Evolutionary conservation across 2,329 filamentous ascomycete genomes (phyloP), one percentile per base, ranked within the genome.

Genomic region (Xylaria sp.): DNA sequence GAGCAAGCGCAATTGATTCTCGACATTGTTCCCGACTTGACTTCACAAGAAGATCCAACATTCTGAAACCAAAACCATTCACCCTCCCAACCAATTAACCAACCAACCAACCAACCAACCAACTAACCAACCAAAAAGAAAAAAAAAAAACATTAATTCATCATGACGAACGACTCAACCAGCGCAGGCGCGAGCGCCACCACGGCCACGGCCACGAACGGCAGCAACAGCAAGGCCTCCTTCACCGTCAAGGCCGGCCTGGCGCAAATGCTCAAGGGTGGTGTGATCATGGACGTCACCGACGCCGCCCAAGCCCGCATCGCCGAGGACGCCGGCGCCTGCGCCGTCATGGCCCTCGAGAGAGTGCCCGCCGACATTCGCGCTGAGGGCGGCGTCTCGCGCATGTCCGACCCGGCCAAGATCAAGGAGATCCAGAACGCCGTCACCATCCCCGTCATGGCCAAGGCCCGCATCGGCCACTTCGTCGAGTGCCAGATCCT

Each of bases 241-340:
- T 97, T 97, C 82, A 90, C 90, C 74, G 91, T 97, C 87, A 99
- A 99, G 88, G 92, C 93, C 63, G 96, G 95, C 68, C 86, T 99
- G 73, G 96, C 96, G 28, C 92, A 97, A 82, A 99, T 99, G 96
- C 86, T 98, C 83, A 97, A 98, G 87, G 96, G 96, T 80, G 96
- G 96, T 77, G 96, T 99, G 73, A 99, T 99, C 83, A 99, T 99
- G 96, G 96, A 99, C 82, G 96, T 98, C 67, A 93, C 97, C 72
- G 93, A 95, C 80, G 93, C 94, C 31, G 92, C 93, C 79, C 94
- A 97, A 86, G 94, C 96, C 71, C 93, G 93, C 83, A 97, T 99
- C 80, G 96, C 96, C 79, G 96, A 99, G 83, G 94, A 98, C 81
- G 94, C 96, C 70, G 96, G 96, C 71, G 96, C 96, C 71, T 92